Conservation (phyloP, 2,329 filamentous ascomycete genomes). For the Magnaporthiopsis rhizophila region DNA sequence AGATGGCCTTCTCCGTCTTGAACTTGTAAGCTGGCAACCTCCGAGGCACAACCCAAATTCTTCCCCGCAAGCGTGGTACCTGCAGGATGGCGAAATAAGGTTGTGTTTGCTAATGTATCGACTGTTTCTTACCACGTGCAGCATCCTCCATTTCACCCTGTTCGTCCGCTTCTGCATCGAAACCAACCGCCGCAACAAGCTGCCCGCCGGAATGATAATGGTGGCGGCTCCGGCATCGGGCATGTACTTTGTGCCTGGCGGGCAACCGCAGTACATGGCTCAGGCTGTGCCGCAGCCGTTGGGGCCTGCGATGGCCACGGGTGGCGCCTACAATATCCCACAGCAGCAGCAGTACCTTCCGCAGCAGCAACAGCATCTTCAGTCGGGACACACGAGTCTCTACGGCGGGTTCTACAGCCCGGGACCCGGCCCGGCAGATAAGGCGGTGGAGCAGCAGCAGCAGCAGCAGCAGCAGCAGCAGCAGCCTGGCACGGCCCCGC, state of each 20-base stretch:
- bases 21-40: slow-evolving; percentile 9
- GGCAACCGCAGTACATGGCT: neutral
- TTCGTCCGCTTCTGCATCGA: slow-evolving; percentile 16
- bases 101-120: neutral
- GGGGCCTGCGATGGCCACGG: neutral
- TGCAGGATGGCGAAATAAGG: too few species aligned
- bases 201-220: neutral
- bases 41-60: neutral
- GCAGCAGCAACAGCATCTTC: neutral
- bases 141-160: slow-evolving; percentile 12
- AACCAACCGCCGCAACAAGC: slow-evolving; percentile 12
- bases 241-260: neutral
- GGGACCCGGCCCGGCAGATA: neutral
- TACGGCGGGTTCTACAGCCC: neutral
- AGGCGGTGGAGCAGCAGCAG: neutral
- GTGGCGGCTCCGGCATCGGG: neutral
- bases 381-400: neutral
- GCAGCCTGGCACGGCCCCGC: neutral
- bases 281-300: neutral
- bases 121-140: neutral
- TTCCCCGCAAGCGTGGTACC: neutral
- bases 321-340: neutral
- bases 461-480: neutral
- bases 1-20: slow-evolving; percentile 15
- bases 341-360: too few species aligned